phyloP scores from a whole-genome alignment of 2,329 filamentous ascomycete genomes.

The Lojkania enalia region DNA sequence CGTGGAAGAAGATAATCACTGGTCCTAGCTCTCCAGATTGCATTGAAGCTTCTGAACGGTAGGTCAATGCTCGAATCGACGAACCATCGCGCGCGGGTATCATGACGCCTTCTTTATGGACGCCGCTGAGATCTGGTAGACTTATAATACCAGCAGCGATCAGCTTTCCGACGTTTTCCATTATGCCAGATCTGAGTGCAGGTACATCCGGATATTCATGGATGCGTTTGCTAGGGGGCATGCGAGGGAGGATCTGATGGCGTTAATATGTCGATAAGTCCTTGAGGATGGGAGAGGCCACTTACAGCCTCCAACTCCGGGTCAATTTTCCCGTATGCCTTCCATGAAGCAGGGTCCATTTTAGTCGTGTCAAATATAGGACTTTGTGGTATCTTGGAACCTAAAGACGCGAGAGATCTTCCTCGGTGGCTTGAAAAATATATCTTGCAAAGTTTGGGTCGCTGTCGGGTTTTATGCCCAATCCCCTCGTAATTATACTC shows the following conservation, averaged over 20 bases:
- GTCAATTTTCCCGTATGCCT: constrained; percentile 18
- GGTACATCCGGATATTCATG: constrained; percentile 7
- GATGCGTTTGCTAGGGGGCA: constrained; percentile 13
- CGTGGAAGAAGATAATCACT: constrained; percentile 23
- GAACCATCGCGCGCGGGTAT: constrained; percentile 19
- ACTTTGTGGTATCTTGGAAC: no score
- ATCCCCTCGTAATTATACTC: no score
- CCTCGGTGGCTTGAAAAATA: no score
- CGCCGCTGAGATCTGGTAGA: constrained; percentile 12
- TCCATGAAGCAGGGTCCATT: constrained; percentile 19
- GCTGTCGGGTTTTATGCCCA: no score
- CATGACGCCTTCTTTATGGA: constrained; percentile 15
- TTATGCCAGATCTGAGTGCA: constrained; percentile 6
- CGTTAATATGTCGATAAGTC: constrained; percentile 3
- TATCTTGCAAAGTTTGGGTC: no score
- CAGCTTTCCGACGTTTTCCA: constrained; percentile 5
- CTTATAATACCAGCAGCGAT: constrained; percentile 13
- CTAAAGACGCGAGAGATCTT: no score
- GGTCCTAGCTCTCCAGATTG: constrained; percentile 12
- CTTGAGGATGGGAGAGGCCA: background rate
- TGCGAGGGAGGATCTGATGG: constrained; percentile 7
- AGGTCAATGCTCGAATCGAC: constrained; percentile 11
- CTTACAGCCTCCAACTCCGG: constrained; percentile 18
- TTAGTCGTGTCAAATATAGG: no score
- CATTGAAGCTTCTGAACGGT: constrained; percentile 8